Conservation (phyloP, 139 green algal species). For the Micractinium sp. region DNA sequence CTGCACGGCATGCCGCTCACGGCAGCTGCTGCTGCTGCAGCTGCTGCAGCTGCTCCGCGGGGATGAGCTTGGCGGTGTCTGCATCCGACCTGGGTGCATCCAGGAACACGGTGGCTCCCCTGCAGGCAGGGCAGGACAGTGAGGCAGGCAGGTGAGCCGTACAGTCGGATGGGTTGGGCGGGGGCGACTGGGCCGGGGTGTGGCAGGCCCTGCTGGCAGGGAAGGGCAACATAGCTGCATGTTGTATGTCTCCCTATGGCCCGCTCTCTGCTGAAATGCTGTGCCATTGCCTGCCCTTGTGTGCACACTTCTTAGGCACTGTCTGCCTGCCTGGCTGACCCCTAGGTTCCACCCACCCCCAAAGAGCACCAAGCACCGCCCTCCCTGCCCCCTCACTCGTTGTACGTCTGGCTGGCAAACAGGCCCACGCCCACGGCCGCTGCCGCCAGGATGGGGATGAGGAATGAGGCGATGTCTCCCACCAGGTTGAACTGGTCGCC, state of each 20-base stretch:
- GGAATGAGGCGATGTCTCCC: constrained; percentile 18
- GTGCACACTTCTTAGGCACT: too few species aligned
- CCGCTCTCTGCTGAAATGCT: neutral
- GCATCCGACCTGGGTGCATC: constrained; percentile 8
- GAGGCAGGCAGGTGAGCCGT: neutral
- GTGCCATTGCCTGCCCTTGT: neutral
- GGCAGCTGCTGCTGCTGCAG: neutral
- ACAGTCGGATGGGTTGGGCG: neutral
- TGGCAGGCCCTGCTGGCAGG: neutral
- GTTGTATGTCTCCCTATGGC: neutral
- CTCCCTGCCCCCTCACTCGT: constrained; percentile 2
- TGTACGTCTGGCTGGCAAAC: constrained; percentile 37
- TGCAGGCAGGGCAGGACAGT: neutral
- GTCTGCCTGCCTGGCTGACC: too few species aligned
- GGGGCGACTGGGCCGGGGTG: neutral
- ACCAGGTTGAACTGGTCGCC: constrained; percentile 30
- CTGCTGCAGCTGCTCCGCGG: constrained; percentile 11
- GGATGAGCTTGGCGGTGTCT: constrained; percentile 14
- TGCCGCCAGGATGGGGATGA: constrained; percentile 22
- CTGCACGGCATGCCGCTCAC: too few species aligned
- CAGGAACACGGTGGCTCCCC: constrained; percentile 26
- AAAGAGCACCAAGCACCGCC: neutral
- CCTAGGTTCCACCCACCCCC: neutral
- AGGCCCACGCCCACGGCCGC: constrained; percentile 26
- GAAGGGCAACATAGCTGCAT: too few species aligned